Conservation (phyloP, 148 eudicot species). For the Cornus controversa region DNA sequence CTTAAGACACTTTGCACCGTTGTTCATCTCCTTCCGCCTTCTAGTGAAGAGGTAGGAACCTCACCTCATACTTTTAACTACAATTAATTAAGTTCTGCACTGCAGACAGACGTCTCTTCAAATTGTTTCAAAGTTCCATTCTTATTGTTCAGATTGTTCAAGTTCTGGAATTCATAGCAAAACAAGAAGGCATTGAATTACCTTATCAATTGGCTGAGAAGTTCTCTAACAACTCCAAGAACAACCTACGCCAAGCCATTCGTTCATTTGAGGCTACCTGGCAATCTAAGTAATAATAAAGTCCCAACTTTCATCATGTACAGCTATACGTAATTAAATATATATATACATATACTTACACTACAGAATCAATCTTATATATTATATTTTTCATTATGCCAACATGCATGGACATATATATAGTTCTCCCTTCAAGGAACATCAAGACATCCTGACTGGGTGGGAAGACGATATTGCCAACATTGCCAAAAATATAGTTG, state of each 20-base stretch:
- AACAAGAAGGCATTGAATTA: constrained; percentile 35
- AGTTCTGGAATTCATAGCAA: constrained; percentile 37
- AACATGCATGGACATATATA: constrained; percentile 11
- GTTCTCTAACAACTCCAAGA: constrained; percentile 38
- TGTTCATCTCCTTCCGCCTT: constrained; percentile 38
- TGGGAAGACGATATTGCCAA: constrained; percentile 49
- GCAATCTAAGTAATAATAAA: constrained; percentile 31
- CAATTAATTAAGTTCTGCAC: neutral
- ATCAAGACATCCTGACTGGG: constrained; percentile 40
- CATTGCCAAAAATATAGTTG: constrained; percentile 35
- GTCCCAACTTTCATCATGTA: neutral
- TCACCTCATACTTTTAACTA: neutral
- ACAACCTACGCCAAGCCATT: constrained; percentile 49
- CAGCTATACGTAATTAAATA: neutral
- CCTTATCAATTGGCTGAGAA: constrained; percentile 28
- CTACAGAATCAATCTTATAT: neutral
- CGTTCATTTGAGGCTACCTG: constrained; percentile 50
- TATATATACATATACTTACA: neutral
- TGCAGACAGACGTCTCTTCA: neutral
- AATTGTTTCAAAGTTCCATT: neutral
- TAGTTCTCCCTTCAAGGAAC: constrained; percentile 24
- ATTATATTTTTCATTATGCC: neutral
- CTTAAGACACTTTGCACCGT: constrained; percentile 29
- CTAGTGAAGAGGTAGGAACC: constrained; percentile 35
- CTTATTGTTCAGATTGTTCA: constrained; percentile 27